These are phyloP conservation scores for Eucalyptus cloeziana DNA, from an alignment of 345 rosid species.

Conservation along the genomic window DNA sequence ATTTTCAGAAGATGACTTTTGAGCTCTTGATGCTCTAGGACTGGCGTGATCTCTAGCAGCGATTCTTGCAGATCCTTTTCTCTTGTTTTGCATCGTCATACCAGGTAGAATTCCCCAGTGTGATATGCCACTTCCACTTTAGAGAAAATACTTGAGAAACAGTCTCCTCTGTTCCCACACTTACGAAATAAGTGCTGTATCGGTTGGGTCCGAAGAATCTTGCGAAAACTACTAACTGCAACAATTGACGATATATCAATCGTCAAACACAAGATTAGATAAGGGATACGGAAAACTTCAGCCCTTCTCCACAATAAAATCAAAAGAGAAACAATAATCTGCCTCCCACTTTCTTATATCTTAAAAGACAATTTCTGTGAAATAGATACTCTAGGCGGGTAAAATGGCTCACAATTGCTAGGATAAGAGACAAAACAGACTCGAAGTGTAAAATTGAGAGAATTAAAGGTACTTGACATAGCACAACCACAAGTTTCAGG, in stretches of 20 bases:
- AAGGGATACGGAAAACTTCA: not conserved
- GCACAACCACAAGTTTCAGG: not conserved
- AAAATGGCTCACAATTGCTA: not conserved
- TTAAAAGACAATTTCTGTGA: not conserved
- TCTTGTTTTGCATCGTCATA: slow-evolving; percentile 44
- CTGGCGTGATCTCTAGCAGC: slow-evolving; percentile 27
- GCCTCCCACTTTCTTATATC: not conserved
- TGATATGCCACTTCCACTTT: not conserved
- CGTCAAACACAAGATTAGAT: not conserved
- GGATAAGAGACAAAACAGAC: not conserved
- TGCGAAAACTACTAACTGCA: not conserved
- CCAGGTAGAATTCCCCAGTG: not conserved
- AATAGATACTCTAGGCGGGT: not conserved
- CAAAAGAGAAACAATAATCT: not conserved
- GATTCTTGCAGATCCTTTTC: slow-evolving; percentile 37
- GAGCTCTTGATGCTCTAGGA: slow-evolving; percentile 40
- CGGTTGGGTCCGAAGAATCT: not conserved
- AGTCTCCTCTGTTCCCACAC: not conserved
- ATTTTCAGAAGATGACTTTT: slow-evolving; percentile 36
- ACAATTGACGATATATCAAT: not conserved
- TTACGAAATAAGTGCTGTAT: not conserved
- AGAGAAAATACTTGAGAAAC: not conserved
- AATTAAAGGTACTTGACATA: not conserved
- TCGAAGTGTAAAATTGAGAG: not conserved
- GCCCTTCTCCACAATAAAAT: not conserved